phyloP scores from a whole-genome alignment of 352 stramenopile species.

The Globisporangium heterothallicum region DNA sequence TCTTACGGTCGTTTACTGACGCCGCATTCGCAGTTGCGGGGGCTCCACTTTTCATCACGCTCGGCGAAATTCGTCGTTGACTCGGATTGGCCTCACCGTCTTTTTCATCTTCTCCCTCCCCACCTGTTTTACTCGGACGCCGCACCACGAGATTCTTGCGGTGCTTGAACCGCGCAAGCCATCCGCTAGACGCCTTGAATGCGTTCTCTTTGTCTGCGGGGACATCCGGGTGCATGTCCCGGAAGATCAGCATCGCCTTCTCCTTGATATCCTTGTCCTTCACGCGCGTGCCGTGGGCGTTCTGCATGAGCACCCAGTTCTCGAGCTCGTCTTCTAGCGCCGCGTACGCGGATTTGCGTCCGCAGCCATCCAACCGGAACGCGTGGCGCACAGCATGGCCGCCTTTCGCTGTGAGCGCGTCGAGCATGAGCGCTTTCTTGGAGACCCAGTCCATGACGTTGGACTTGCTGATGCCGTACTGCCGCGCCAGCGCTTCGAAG shows the following conservation, averaged over 20 bases:
- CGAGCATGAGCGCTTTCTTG: constrained; percentile 9
- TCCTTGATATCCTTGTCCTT: constrained; percentile 14
- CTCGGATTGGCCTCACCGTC: not conserved
- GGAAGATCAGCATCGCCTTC: constrained; percentile 11
- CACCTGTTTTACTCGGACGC: not conserved
- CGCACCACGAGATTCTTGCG: constrained; percentile 13
- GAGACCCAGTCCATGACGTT: constrained; percentile 17
- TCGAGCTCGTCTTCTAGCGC: constrained; percentile 14
- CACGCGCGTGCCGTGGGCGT: constrained; percentile 10
- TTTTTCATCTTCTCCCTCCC: not conserved
- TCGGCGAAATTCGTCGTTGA: not conserved
- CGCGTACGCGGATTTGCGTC: constrained; percentile 13
- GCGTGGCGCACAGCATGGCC: constrained; percentile 2
- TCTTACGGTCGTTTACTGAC: not conserved
- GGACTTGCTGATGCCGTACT: constrained; percentile 16
- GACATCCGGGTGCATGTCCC: constrained; percentile 6
- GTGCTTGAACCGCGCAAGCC: constrained; percentile 18
- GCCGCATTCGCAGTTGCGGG: not conserved
- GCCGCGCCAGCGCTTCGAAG: constrained; percentile 16
- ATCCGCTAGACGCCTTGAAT: constrained; percentile 19
- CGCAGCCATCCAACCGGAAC: constrained; percentile 14
- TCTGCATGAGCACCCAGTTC: constrained; percentile 8
- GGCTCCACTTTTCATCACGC: not conserved
- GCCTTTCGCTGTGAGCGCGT: constrained; percentile 1
- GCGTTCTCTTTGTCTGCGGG: not conserved